A percentile compares a stretch with the other conserved stretches of the same genome.
These are phyloP conservation scores for Aschersonia sp. DNA, from an alignment of 2,329 filamentous ascomycete genomes.

Conservation along the genomic window DNA sequence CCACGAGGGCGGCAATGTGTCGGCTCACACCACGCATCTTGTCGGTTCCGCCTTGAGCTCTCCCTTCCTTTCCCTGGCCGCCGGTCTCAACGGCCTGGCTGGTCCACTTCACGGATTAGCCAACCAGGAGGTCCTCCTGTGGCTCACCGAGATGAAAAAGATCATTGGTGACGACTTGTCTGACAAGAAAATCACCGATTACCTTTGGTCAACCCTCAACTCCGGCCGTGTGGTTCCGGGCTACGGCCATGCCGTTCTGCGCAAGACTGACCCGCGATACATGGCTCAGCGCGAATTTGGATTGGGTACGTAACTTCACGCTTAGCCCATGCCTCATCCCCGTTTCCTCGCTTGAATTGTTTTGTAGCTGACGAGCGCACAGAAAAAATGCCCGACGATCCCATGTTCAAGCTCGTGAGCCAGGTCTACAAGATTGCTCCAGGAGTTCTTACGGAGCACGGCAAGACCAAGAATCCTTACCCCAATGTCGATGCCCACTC, in stretches of 20 bases:
- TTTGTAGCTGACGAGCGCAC: conserved; percentile 2
- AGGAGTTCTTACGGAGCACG: conserved; percentile 94
- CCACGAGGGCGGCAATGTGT: conserved; percentile 98
- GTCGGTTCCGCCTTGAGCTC: conserved; percentile 95
- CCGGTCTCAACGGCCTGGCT: conserved; percentile 94
- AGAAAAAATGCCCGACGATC: conserved; percentile 85
- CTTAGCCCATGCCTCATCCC: too few species aligned
- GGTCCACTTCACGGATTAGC: conserved; percentile 97
- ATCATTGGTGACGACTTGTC: conserved; percentile 83
- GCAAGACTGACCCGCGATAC: conserved; percentile 99
- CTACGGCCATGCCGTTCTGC: conserved; percentile 96
- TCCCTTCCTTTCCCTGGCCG: conserved; percentile 89
- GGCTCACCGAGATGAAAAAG: conserved; percentile 99
- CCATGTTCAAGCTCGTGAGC: conserved; percentile 99
- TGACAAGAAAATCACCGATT: conserved; percentile 94
- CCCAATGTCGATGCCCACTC: conserved; percentile 99
- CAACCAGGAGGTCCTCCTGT: conserved; percentile 99
- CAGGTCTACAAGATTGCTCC: conserved; percentile 99
- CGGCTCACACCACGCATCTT: conserved; percentile 95
- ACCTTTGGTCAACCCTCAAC: conserved; percentile 97
- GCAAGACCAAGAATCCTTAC: conserved; percentile 99
- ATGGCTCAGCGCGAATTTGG: conserved; percentile 96
- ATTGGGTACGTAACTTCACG: conserved; percentile 30
- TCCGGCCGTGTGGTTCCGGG: conserved; percentile 90
- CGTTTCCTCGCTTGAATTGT: too few species aligned